Conservation (phyloP, 805 yeast species). For the Starmerella apicola region DNA sequence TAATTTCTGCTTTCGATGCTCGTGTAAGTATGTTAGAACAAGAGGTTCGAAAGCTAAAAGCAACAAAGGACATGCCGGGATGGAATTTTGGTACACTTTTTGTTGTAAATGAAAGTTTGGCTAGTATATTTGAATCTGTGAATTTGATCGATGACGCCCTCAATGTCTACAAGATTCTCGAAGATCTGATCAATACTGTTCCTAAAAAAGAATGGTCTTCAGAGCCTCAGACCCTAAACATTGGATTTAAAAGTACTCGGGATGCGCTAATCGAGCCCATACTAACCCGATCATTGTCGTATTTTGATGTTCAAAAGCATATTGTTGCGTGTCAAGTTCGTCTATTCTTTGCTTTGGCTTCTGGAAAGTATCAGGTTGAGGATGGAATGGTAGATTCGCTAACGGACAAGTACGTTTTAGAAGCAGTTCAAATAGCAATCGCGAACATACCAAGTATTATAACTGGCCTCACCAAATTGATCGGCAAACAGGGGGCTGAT, state of each 20-base stretch:
- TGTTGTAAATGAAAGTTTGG: constrained; percentile 39
- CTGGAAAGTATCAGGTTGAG: constrained; percentile 18
- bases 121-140: constrained; percentile 42
- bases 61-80: constrained; percentile 29
- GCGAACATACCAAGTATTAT: constrained; percentile 13
- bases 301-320: constrained; percentile 31
- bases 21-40: constrained; percentile 34
- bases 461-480: constrained; percentile 13
- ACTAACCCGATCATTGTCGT: constrained; percentile 27
- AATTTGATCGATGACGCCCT: constrained; percentile 51
- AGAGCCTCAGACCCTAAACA: constrained; percentile 4
- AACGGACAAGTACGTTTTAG: constrained; percentile 21
- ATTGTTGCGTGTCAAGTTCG: constrained; percentile 28
- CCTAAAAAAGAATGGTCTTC: constrained; percentile 9
- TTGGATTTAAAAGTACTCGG: constrained; percentile 14
- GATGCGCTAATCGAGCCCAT: constrained; percentile 24
- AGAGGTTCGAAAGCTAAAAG: constrained; percentile 31
- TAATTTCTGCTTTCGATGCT: constrained; percentile 42
- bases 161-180: constrained; percentile 38
- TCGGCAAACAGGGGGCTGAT: constrained; percentile 22
- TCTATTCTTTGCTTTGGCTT: constrained; percentile 25
- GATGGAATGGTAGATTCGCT: constrained; percentile 20
- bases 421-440: constrained; percentile 6
- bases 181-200: constrained; percentile 19
- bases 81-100: constrained; percentile 37